Base-by-base conservation (phyloP, 1,139 yeast genomes). In the Eremothecium coryli region DNA sequence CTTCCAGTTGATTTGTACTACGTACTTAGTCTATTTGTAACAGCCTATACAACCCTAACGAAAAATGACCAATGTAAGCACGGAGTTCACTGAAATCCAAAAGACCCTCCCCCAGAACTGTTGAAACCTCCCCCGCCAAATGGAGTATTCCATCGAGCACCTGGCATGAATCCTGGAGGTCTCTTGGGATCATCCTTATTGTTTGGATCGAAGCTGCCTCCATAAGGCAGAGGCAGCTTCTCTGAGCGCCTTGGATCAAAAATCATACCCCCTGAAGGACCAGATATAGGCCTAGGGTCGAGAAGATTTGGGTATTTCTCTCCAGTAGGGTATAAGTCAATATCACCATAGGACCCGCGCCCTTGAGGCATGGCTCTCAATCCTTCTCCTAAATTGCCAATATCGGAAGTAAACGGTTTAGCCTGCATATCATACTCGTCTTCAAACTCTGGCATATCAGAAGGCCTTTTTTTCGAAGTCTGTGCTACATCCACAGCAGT, bases 391-490 rank as follows among this genome's bases (percentile, higher is more conserved):
- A 37, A 32, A 8, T n/a, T n/a, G n/a, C n/a, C n/a, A n/a, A n/a
- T n/a, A n/a, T 21, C 34, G 8, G 40, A 35, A 6, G 30, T 26
- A 12, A 37, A 33, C 16, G 34, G 34, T 21, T 31, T 15, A 26
- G 32, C 11, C 15, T 37, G 44, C 7, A 70, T 56, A 44, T 71
- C 70, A 42, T 69, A 68, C 46, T 73, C 79, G 49, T 73, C 78
- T 27, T 73, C 79, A 50, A 73, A 73, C 14, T 66, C 70, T 1
- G 79, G 79, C 55, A 68, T 68, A 42, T 66, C 73, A 15, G 52
- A 46, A 17, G 50, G 29, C 15, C 37, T 18, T 48, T 46, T 31
- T 52, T n/a, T 13, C 3, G 12, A 4, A 4, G 28, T n/a, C n/a
- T 4, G 17, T 4, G 10, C n/a, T 4, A 16, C 16, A 4, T 15